A percentile compares a stretch with the other conserved stretches of the same genome.
Conservation (phyloP, 2,329 filamentous ascomycete species). For the Microsporum canis region DNA sequence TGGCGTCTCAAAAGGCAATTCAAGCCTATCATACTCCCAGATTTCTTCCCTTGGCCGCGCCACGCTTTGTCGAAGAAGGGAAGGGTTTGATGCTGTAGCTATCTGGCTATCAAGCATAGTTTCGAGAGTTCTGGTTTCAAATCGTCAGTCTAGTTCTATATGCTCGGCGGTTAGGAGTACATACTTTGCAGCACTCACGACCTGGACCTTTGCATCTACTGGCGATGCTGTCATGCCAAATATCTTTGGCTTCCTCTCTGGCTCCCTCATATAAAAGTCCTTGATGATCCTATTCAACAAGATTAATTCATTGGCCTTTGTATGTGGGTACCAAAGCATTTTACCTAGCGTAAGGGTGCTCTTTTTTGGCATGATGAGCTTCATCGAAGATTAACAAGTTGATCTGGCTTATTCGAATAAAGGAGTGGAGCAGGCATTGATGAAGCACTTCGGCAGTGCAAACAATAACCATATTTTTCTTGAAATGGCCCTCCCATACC, state of each 20-base stretch:
- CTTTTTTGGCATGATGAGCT: conserved; percentile 90
- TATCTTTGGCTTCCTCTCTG: conserved; percentile 54
- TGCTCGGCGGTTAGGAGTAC: not conserved
- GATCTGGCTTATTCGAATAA: conserved; percentile 68
- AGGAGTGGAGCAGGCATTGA: conserved; percentile 65
- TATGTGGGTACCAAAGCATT: not conserved
- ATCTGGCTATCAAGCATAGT: conserved; percentile 68
- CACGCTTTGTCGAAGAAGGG: conserved; percentile 48
- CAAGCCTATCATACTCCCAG: conserved; percentile 45
- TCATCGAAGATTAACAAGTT: conserved; percentile 93
- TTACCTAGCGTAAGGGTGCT: conserved; percentile 70
- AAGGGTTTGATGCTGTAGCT: conserved; percentile 57
- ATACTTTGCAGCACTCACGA: conserved; percentile 53
- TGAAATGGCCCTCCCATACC: conserved; percentile 48
- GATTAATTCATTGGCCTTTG: not conserved
- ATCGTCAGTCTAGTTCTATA: conserved; percentile 3
- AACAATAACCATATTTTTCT: conserved; percentile 69
- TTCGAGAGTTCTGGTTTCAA: conserved; percentile 52
- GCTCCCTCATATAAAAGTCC: conserved; percentile 58
- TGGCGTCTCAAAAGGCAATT: conserved; percentile 48
- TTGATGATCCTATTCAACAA: conserved; percentile 56
- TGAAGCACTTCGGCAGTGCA: conserved; percentile 84
- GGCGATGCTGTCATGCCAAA: conserved; percentile 97
- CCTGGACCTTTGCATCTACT: conserved; percentile 68
- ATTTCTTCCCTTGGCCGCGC: conserved; percentile 50